Conservation (phyloP, 176 grass and related monocot species). For the Zoysia japonica region DNA sequence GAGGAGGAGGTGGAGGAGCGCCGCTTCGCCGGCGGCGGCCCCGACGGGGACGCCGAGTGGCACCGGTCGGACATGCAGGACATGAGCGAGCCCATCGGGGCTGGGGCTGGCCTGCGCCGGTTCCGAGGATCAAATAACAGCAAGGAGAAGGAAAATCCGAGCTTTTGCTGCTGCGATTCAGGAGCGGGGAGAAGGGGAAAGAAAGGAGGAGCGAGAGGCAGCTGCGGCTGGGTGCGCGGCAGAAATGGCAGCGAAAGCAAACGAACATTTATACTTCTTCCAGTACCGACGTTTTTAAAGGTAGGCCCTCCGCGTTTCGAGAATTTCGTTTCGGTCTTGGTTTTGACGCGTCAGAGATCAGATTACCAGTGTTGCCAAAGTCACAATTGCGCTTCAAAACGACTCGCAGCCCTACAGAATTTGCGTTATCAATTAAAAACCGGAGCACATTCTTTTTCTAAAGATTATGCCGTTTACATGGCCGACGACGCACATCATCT, state of each 20-base stretch:
- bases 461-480: constrained; percentile 8
- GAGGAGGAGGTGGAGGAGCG: constrained; percentile 41
- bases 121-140: background rate
- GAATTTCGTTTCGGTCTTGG: background rate
- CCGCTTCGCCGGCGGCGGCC: constrained; percentile 26
- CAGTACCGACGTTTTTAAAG: constrained; percentile 23
- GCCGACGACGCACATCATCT: background rate
- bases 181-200: background rate
- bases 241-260: constrained; percentile 44
- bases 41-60: constrained; percentile 25
- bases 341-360: background rate
- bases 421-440: no score
- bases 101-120: background rate
- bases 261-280: constrained; percentile 54
- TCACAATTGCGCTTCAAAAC: background rate
- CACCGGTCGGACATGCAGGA: constrained; percentile 63
- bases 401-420: background rate
- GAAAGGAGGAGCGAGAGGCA: background rate
- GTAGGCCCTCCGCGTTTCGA: background rate
- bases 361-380: background rate
- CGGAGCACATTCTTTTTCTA: background rate
- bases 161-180: background rate
- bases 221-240: constrained; percentile 32
- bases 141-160: background rate
- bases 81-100: constrained; percentile 59